Evolutionary conservation across 2,329 filamentous ascomycete species (phyloP).

Genomic region (Aquanectria penicillioides): DNA sequence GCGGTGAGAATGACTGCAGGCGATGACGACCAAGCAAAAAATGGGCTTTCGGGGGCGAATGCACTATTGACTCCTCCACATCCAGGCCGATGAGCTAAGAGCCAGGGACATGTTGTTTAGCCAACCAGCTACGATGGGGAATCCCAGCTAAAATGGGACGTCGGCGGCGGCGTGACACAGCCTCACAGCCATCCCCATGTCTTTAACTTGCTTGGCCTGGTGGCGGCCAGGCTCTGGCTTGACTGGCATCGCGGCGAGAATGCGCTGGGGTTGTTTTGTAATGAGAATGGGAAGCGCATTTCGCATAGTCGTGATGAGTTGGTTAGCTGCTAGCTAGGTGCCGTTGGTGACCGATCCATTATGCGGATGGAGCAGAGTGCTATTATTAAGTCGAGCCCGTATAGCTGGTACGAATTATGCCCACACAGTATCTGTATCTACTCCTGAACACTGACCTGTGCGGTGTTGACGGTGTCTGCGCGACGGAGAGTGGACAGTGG

Average conservation of each 20-base stretch:
- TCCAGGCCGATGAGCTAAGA: no score
- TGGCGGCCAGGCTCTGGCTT: no score
- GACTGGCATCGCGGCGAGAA: constrained; percentile 1
- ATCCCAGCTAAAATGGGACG: constrained; percentile 3
- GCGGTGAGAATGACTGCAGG: no score
- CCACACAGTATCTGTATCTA: neutral
- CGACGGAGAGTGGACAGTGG: neutral
- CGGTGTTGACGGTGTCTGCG: constrained; percentile 11
- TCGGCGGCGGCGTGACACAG: neutral
- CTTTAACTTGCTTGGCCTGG: no score
- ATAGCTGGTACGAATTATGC: neutral
- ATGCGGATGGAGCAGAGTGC: neutral
- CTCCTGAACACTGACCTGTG: neutral
- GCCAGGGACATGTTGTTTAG: no score
- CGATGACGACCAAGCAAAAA: no score
- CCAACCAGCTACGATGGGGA: neutral
- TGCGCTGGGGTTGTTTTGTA: no score
- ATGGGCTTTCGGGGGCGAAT: no score
- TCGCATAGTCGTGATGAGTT: neutral
- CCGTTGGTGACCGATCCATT: neutral
- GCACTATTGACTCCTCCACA: no score
- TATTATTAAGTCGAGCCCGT: neutral
- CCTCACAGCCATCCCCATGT: constrained; percentile 3
- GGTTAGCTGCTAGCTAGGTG: no score
- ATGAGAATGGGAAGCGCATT: no score